Base-by-base conservation (phyloP, 75 land plant genomes). In the Larix kaempferi region DNA sequence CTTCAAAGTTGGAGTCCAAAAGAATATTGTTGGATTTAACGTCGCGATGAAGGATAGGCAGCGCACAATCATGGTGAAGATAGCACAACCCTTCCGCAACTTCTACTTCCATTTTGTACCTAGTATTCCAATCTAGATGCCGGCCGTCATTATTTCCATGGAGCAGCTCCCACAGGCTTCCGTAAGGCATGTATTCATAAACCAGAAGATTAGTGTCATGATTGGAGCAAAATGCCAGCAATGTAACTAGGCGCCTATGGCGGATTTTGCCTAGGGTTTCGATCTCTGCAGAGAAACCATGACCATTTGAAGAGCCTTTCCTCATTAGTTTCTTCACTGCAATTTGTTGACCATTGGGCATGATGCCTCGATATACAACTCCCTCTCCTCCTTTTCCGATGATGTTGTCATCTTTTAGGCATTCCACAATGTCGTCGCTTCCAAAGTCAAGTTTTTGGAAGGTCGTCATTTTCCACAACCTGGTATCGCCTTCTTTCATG, bases 331-430 rank as follows among this genome's bases (percentile, higher is more conserved):
- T 92, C 69, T 95, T 95, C 52, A 94, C 96, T 4, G 98, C 96
- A 39, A 95, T 78, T 61, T 87, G 89, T 5, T 74, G 77, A 14
- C 94, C 98, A 66, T 84, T 79, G 0, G 88, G 86, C 80, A 86
- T 86, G 37, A 80, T 83, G 11, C 96, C 91, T 52, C 83, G 79
- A 87, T 91, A 94, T 14, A 94, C 96, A 4, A 84, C 80, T 44
- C 96, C 94, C 1, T n/a, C n/a, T n/a, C 96, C 96, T 14, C 96
- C 96, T 55, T 82, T 56, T 1, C 96, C 96, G 37, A 91, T 90
- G 25, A 83, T 80, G 76, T 93, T 93, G 22, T 79, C 82, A n/a
- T 93, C 96, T 44, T 44, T 44, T 7, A 44, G 0, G 52, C 52
- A 44, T 35, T 89, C 87, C 3, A 93, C 77, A 52, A 91, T 79